Evolutionary conservation across 2,329 filamentous ascomycete species (phyloP).

Genomic region (Rutstroemia sp.): DNA sequence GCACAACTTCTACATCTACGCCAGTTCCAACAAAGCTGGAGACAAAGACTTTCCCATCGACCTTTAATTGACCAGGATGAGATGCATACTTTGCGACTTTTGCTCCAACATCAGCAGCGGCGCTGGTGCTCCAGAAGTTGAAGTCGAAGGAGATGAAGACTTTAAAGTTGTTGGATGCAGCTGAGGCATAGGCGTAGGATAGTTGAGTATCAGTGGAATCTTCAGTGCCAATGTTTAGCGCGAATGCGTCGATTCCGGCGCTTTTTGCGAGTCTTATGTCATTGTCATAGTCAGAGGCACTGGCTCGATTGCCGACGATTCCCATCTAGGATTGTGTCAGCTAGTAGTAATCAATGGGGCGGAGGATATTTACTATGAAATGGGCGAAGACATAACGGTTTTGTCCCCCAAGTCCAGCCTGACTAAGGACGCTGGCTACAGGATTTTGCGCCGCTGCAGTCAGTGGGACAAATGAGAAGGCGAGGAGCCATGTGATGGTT

Average conservation of each 20-base stretch:
- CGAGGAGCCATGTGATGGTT: neutral
- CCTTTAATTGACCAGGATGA: slow-evolving; percentile 29
- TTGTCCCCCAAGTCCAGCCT: too few relatives aligned
- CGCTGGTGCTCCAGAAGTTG: slow-evolving; percentile 10
- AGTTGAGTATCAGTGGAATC: slow-evolving; percentile 27
- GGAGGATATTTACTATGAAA: slow-evolving; percentile 13
- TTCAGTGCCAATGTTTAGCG: slow-evolving; percentile 28
- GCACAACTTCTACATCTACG: slow-evolving; percentile 32
- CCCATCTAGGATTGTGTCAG: slow-evolving; percentile 11
- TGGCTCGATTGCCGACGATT: slow-evolving; percentile 14
- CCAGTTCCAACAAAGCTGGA: slow-evolving; percentile 47
- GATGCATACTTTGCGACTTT: slow-evolving; percentile 26
- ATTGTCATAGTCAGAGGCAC: slow-evolving; percentile 12
- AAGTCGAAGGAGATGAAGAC: slow-evolving; percentile 31
- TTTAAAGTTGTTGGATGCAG: slow-evolving; percentile 23
- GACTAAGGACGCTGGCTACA: too few relatives aligned
- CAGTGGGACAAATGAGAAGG: neutral
- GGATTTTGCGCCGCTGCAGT: neutral
- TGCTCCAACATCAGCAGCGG: slow-evolving; percentile 16
- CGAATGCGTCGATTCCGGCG: slow-evolving; percentile 31
- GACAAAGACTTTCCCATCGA: slow-evolving; percentile 30
- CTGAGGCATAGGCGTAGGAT: slow-evolving; percentile 24
- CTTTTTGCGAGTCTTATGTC: slow-evolving; percentile 19
- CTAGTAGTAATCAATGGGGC: neutral
- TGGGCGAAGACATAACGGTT: slow-evolving; percentile 15